Evolutionary conservation across 2,329 filamentous ascomycete genomes (phyloP), one percentile per base, ranked within the genome.

Genomic region (Pseudogymnoascus sp.): DNA sequence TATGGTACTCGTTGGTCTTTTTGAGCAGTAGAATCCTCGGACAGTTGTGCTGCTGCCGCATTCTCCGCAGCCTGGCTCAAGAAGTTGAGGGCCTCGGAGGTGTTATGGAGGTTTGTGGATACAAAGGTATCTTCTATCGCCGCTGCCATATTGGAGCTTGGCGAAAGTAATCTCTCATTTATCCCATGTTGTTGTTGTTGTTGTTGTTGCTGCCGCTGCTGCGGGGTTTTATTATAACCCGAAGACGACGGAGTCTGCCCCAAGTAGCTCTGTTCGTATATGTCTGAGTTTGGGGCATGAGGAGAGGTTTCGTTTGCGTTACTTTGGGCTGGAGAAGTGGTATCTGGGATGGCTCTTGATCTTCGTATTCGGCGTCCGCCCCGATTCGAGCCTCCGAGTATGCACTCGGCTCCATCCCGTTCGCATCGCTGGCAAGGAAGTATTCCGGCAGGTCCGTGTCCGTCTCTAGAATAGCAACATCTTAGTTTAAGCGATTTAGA

Each of bases 21-120:
- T 7, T 33, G 35, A 38, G 29, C 12, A 35, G 29, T 15, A 33
- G 51, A 38, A 36, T 38, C 17, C 29, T 58, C 51, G 51, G 35
- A 33, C 21, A 44, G 61, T 33, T 63, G 63, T n/a, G 61, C 60
- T 62, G 65, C 62, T 42, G 64, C 55, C 17, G 64, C 39, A 41
- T 65, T 61, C 42, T 77, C 73, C 36, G 76, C 76, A 4, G 76
- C 76, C 61, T 77, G 76, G 29, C 75, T 76, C 25, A 78, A 64
- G 15, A 78, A 64, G 60, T 77, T 73, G 51, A 78, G 66, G 0
- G 76, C 76, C 60, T 78, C 76, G 1, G 76, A 77, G 1, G 76
- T 76, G 15, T 77, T 76, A 35, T 77, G 66, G 1, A 78, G 69
- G 63, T 78, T 75, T 0, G 73, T 73, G 0, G 76, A 74, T 1